These are phyloP conservation scores for Fonsecaea erecta DNA, from an alignment of 2,329 filamentous ascomycete genomes.

Conservation along the genomic window DNA sequence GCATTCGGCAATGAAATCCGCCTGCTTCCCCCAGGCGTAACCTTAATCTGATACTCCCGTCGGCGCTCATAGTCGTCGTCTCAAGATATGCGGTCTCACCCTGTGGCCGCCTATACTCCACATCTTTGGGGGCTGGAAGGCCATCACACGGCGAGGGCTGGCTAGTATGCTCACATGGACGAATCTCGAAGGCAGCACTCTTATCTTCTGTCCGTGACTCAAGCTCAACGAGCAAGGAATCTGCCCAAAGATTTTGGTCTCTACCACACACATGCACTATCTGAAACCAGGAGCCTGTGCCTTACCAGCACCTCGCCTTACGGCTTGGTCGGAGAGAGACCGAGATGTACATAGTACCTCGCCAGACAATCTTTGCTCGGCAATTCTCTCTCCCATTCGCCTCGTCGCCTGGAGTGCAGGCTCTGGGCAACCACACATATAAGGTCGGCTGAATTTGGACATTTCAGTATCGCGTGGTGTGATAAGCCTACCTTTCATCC, in stretches of 20 bases:
- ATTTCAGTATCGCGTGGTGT: constrained; percentile 9
- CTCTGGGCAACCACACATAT: constrained; percentile 4
- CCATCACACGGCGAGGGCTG: constrained; percentile 11
- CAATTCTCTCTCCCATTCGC: constrained; percentile 7
- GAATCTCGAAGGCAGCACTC: constrained; percentile 1
- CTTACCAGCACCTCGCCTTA: constrained; percentile 3
- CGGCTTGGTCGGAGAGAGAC: not conserved
- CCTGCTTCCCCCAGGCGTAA: not conserved
- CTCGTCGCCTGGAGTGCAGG: constrained; percentile 3
- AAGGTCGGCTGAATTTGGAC: constrained; percentile 1
- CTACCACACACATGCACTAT: constrained; percentile 8
- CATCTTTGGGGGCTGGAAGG: constrained; percentile 10
- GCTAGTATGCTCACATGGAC: constrained; percentile 12
- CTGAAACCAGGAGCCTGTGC: constrained; percentile 9
- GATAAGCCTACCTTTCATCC: constrained; percentile 13
- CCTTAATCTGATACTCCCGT: not conserved
- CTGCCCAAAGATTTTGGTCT: constrained; percentile 5
- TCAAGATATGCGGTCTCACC: constrained; percentile 19
- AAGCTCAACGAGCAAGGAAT: constrained; percentile 8
- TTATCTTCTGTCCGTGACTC: constrained; percentile 12
- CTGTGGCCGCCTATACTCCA: constrained; percentile 7
- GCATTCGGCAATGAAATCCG: not conserved
- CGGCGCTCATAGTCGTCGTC: constrained; percentile 7
- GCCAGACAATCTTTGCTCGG: not conserved
- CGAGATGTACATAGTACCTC: too few relatives aligned